Evolutionary conservation across 495 filamentous ascomycete species (phyloP).

Genomic region (Aspergillus diversus): DNA sequence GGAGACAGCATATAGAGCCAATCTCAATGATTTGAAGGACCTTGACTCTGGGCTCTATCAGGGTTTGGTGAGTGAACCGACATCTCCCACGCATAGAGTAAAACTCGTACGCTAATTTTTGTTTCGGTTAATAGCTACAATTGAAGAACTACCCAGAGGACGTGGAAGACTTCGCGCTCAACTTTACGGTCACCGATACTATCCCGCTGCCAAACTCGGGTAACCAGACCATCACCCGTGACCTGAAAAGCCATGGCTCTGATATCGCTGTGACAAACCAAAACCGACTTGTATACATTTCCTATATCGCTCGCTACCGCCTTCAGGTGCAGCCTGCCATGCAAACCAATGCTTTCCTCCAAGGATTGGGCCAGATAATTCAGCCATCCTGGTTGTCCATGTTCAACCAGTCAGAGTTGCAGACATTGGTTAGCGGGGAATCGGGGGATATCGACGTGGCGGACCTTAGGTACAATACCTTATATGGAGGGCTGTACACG

Average conservation of each 20-base stretch:
- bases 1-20: conserved; percentile 79
- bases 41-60: conserved; percentile 94
- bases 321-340: conserved; percentile 73
- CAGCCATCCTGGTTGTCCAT: conserved; percentile 92
- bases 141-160: conserved; percentile 89
- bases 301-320: conserved; percentile 83
- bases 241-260: conserved; percentile 75
- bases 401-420: conserved; percentile 96
- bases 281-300: conserved; percentile 93
- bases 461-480: conserved; percentile 84
- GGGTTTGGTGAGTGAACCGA: conserved; percentile 63
- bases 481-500: conserved; percentile 83
- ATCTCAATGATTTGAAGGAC: conserved; percentile 90
- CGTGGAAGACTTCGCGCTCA: conserved; percentile 75
- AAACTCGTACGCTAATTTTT: conserved; percentile 6
- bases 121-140: conserved; percentile 51
- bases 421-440: conserved; percentile 89
- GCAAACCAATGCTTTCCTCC: conserved; percentile 86
- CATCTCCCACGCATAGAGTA: background rate
- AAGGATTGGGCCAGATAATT: conserved; percentile 84
- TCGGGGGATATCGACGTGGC: conserved; percentile 81
- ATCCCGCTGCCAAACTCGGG: conserved; percentile 57
- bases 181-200: conserved; percentile 88
- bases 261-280: conserved; percentile 84
- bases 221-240: conserved; percentile 61